Conservation (phyloP, 257 asterid genomes). For the Datura wrightii region DNA sequence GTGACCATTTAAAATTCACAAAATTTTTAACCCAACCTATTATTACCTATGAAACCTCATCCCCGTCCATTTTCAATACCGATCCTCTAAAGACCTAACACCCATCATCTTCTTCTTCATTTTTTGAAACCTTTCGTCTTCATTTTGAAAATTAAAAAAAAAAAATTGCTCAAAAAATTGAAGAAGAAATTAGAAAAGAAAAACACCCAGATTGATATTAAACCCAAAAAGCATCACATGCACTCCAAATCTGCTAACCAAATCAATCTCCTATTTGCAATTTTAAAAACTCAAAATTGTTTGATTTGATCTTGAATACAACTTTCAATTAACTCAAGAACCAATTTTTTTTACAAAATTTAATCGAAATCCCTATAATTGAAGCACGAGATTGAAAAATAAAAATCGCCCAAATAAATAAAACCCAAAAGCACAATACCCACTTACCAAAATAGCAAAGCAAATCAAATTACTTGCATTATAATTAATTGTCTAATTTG, state of each 20-base stretch:
- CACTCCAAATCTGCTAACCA: background rate
- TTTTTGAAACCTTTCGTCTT: too few relatives aligned
- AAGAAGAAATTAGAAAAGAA: background rate
- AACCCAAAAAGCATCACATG: background rate
- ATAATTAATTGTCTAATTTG: background rate
- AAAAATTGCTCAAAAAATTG: background rate
- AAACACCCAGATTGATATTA: background rate
- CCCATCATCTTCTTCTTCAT: too few relatives aligned
- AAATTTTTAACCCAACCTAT: too few relatives aligned
- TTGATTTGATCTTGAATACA: background rate
- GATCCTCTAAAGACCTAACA: too few relatives aligned
- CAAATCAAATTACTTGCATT: background rate
- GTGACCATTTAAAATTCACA: too few relatives aligned
- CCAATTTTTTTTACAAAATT: background rate
- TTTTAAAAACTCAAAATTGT: background rate
- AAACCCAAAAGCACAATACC: background rate
- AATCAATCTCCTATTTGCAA: background rate
- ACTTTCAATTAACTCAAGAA: background rate
- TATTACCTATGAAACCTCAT: too few relatives aligned
- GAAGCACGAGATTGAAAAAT: background rate
- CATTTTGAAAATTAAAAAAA: too few relatives aligned
- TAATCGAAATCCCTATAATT: background rate
- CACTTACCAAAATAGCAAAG: slow-evolving; percentile 3
- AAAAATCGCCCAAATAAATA: slow-evolving; percentile 20
- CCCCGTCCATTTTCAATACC: too few relatives aligned